These are phyloP conservation scores for Strobilomyces dryophilus DNA, from an alignment of 768 basidiomycete genomes.

Conservation along the genomic window DNA sequence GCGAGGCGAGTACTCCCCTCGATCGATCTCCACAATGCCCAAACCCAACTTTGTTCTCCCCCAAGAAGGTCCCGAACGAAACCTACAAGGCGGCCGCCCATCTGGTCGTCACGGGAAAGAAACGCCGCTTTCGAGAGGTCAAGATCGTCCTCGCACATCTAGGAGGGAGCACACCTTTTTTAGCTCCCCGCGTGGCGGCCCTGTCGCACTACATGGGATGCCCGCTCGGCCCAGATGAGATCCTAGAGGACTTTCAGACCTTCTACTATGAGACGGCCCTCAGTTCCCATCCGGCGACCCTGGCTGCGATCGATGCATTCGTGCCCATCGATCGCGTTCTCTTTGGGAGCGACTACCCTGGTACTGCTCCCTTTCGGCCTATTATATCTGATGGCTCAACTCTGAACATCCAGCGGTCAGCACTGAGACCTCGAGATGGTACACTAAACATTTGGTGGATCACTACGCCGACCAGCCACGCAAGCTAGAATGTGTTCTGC, in stretches of 20 bases:
- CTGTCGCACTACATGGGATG: slow-evolving; percentile 71
- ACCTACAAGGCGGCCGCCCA: slow-evolving; percentile 80
- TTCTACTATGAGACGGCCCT: slow-evolving; percentile 78
- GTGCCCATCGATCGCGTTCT: slow-evolving; percentile 49
- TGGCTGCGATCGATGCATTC: slow-evolving; percentile 49
- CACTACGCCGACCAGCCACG: slow-evolving; percentile 40
- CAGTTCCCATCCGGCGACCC: slow-evolving; percentile 49
- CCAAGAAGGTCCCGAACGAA: slow-evolving; percentile 68
- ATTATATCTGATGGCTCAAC: not conserved
- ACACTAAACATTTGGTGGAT: slow-evolving; percentile 47
- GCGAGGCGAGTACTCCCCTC: slow-evolving; percentile 44
- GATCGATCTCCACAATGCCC: not conserved
- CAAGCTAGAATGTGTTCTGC: slow-evolving; percentile 42
- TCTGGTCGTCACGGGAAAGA: slow-evolving; percentile 67
- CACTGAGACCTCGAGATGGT: slow-evolving; percentile 56
- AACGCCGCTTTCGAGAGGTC: slow-evolving; percentile 54
- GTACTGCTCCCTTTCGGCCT: slow-evolving; percentile 33
- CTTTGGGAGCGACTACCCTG: slow-evolving; percentile 77
- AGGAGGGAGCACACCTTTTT: slow-evolving; percentile 63
- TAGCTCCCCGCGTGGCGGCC: slow-evolving; percentile 66
- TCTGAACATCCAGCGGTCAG: slow-evolving; percentile 47
- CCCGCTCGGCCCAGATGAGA: slow-evolving; percentile 55
- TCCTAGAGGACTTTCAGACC: slow-evolving; percentile 60
- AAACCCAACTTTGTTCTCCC: slow-evolving; percentile 4
- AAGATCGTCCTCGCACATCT: slow-evolving; percentile 71